Percentiles rank a stretch among this genome's conserved stretches.
Evolutionary conservation across 192 early-diverging fungal species (phyloP).

Genomic region (Powellomyces hirtus): DNA sequence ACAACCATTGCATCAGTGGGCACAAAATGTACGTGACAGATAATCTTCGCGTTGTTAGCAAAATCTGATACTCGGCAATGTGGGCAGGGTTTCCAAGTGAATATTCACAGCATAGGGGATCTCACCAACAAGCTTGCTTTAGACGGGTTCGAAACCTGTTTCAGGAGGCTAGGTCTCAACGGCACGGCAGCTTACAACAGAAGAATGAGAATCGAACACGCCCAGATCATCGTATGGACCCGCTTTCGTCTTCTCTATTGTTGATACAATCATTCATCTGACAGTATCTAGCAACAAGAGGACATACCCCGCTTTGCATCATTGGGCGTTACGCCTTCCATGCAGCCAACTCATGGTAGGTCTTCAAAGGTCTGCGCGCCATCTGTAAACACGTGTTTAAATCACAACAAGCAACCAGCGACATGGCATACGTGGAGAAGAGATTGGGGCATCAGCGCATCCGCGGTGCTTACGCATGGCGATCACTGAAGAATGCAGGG

Average conservation of each 20-base stretch:
- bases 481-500: slow-evolving; percentile 35
- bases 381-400: neutral
- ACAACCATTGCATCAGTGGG: too few relatives aligned
- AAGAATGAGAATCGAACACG: slow-evolving; percentile 56
- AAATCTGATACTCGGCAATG: too few relatives aligned
- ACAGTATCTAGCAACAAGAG: too few relatives aligned
- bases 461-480: slow-evolving; percentile 53
- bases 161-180: neutral
- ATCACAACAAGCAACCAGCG: slow-evolving; percentile 44
- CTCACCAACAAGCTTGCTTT: slow-evolving; percentile 50
- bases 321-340: slow-evolving; percentile 50
- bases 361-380: neutral
- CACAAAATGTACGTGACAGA: slow-evolving; percentile 9
- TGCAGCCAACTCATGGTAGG: slow-evolving; percentile 61
- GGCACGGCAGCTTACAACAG: slow-evolving; percentile 6
- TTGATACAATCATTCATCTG: too few relatives aligned
- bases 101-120: slow-evolving; percentile 58
- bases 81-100: slow-evolving; percentile 52
- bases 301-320: slow-evolving; percentile 47
- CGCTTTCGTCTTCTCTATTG: neutral
- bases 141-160: slow-evolving; percentile 44
- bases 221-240: slow-evolving; percentile 50
- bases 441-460: slow-evolving; percentile 46
- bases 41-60: too few relatives aligned
- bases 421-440: slow-evolving; percentile 50